These are phyloP conservation scores for Xylariales sp. DNA, from an alignment of 2,329 filamentous ascomycete genomes.

Conservation along the genomic window DNA sequence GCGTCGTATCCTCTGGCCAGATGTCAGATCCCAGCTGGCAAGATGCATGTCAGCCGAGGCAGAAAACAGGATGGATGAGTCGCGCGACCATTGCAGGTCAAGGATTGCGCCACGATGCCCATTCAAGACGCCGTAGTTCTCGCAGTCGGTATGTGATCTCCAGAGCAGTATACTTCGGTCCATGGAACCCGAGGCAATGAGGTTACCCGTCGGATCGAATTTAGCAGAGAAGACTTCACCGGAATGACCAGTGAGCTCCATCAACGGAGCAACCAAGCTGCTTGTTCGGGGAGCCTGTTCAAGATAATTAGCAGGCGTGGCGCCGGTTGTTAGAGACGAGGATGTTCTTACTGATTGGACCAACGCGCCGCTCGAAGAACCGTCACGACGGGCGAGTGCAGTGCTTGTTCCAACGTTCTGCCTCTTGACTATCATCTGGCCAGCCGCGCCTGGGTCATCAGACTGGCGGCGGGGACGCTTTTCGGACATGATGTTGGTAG, in stretches of 20 bases:
- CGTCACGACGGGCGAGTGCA: conserved; percentile 47
- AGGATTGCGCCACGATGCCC: conserved; percentile 89
- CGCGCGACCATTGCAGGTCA: conserved; percentile 94
- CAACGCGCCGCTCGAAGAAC: conserved; percentile 39
- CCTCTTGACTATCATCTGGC: conserved; percentile 83
- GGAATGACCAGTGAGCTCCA: conserved; percentile 80
- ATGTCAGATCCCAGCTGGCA: conserved; percentile 91
- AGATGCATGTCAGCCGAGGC: conserved; percentile 91
- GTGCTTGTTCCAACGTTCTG: conserved; percentile 62
- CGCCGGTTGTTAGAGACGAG: no score
- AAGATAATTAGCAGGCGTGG: conserved; percentile 14
- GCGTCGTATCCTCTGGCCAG: conserved; percentile 83
- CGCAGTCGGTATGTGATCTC: conserved; percentile 87
- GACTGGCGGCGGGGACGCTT: conserved; percentile 90
- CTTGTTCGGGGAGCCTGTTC: conserved; percentile 72
- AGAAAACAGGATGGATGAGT: conserved; percentile 85
- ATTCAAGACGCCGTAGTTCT: conserved; percentile 85
- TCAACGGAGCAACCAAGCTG: conserved; percentile 80
- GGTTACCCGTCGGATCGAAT: conserved; percentile 82
- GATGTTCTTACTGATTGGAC: conserved; percentile 49
- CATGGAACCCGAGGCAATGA: conserved; percentile 93
- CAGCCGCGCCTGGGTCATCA: conserved; percentile 66
- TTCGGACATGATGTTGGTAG: conserved; percentile 64
- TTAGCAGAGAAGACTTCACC: conserved; percentile 87
- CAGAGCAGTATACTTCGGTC: conserved; percentile 92